These are phyloP conservation scores for Neolentinus lepideus DNA, from an alignment of 1,284 basidiomycete species.

Conservation along the genomic window DNA sequence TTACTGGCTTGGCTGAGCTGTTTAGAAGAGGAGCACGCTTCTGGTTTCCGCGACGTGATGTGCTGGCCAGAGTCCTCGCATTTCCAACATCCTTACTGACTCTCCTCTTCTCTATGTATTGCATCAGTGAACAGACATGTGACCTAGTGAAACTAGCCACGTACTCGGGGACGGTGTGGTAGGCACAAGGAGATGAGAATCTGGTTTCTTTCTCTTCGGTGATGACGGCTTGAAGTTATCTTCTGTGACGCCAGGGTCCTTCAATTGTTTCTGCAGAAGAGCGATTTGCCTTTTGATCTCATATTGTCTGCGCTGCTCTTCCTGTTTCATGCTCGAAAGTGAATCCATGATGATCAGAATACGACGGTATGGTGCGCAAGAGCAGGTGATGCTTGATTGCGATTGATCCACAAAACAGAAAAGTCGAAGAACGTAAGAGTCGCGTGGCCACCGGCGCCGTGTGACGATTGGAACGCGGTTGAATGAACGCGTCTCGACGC, in stretches of 20 bases:
- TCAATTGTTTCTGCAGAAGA: slow-evolving; percentile 33
- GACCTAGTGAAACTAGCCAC: slow-evolving; percentile 13
- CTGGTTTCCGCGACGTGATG: not conserved
- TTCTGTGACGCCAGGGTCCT: slow-evolving; percentile 13
- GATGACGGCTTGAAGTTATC: slow-evolving; percentile 21
- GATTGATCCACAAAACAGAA: too few relatives aligned
- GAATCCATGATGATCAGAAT: slow-evolving; percentile 25
- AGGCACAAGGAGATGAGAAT: slow-evolving; percentile 43
- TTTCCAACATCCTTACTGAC: not conserved
- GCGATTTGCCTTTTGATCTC: slow-evolving; percentile 36
- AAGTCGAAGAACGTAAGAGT: too few relatives aligned
- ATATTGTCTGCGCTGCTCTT: slow-evolving; percentile 24
- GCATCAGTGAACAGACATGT: not conserved
- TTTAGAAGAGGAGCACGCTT: not conserved
- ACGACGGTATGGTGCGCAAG: too few relatives aligned
- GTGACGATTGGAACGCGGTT: slow-evolving; percentile 11
- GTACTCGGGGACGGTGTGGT: slow-evolving; percentile 66
- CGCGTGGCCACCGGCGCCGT: too few relatives aligned
- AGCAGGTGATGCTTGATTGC: not conserved
- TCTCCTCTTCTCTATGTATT: slow-evolving; percentile 3
- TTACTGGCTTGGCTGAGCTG: not conserved
- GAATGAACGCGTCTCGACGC: slow-evolving; percentile 9
- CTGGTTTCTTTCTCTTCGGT: slow-evolving; percentile 42
- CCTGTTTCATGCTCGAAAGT: slow-evolving; percentile 16
- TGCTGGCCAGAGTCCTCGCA: not conserved